Conservation (phyloP, 768 basidiomycete species). For the Punctularia strigosozonata region DNA sequence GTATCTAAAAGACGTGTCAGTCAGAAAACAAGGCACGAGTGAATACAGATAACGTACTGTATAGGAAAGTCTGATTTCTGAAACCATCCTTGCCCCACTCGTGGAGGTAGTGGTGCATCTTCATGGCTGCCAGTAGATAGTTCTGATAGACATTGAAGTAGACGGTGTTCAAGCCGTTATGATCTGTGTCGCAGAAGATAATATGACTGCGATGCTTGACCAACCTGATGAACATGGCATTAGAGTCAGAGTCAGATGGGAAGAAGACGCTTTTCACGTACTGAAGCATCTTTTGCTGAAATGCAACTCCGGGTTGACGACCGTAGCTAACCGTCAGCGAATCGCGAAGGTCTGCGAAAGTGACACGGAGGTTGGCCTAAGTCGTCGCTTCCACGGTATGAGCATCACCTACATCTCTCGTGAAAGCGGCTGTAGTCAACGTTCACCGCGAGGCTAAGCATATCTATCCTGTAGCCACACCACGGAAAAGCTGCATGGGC, state of each 20-base stretch:
- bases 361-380: background rate
- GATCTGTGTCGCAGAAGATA: constrained; percentile 62
- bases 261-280: constrained; percentile 22
- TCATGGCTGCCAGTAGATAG: constrained; percentile 72
- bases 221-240: constrained; percentile 30
- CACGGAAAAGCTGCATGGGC: constrained; percentile 67
- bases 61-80: constrained; percentile 38
- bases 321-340: constrained; percentile 63
- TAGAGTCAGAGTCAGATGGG: too few species aligned
- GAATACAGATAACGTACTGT: constrained; percentile 27
- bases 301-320: constrained; percentile 50
- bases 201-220: constrained; percentile 67
- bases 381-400: background rate
- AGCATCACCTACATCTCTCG: constrained; percentile 35
- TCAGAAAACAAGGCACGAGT: background rate
- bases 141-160: constrained; percentile 83
- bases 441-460: constrained; percentile 62
- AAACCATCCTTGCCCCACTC: constrained; percentile 38
- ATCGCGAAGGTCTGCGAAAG: constrained; percentile 42
- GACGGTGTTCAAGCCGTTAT: constrained; percentile 53
- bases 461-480: constrained; percentile 82
- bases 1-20: constrained; percentile 32
- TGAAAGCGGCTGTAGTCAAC: constrained; percentile 68
- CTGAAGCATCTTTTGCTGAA: constrained; percentile 67
- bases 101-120: constrained; percentile 73